Conservation (phyloP, 108 stramenopile genomes). For the Pseudonitzschia multistriata region DNA sequence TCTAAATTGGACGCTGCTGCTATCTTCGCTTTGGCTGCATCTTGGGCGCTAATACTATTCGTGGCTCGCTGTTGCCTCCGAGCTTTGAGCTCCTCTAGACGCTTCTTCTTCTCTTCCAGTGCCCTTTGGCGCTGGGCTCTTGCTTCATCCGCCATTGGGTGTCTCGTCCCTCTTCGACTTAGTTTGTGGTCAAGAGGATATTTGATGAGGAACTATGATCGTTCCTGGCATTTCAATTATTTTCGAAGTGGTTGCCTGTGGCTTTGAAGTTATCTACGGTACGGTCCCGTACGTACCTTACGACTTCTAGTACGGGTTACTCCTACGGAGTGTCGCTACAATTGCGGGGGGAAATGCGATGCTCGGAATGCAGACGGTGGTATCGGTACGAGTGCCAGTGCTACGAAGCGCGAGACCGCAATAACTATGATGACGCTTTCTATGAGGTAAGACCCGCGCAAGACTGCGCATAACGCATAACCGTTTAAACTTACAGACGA, state of each 20-base stretch:
- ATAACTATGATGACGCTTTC: background rate
- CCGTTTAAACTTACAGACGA: background rate
- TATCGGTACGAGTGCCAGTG: too few relatives aligned
- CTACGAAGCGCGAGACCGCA: background rate
- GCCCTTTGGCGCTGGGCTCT: conserved; percentile 46
- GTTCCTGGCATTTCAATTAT: background rate
- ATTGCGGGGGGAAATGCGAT: background rate
- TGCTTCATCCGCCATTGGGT: conserved; percentile 30
- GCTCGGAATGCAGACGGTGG: background rate
- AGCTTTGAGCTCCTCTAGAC: conserved; percentile 76
- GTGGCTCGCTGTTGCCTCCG: conserved; percentile 44
- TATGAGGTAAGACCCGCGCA: background rate
- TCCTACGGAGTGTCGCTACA: background rate
- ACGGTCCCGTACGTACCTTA: too few relatives aligned
- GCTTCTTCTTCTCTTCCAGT: conserved; percentile 72
- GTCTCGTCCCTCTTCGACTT: conserved; percentile 10
- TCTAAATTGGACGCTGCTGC: conserved; percentile 58
- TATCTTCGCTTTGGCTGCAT: conserved; percentile 21
- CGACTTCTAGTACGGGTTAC: too few relatives aligned
- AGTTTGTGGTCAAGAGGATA: background rate
- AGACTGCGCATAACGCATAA: background rate
- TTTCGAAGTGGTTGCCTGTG: background rate
- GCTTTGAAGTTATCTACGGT: background rate
- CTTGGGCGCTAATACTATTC: conserved; percentile 30
- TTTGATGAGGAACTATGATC: background rate